Percentiles rank a stretch among this genome's conserved stretches.
phyloP scores from a whole-genome alignment of 306 rosid species.

The Bauhinia variegata region DNA sequence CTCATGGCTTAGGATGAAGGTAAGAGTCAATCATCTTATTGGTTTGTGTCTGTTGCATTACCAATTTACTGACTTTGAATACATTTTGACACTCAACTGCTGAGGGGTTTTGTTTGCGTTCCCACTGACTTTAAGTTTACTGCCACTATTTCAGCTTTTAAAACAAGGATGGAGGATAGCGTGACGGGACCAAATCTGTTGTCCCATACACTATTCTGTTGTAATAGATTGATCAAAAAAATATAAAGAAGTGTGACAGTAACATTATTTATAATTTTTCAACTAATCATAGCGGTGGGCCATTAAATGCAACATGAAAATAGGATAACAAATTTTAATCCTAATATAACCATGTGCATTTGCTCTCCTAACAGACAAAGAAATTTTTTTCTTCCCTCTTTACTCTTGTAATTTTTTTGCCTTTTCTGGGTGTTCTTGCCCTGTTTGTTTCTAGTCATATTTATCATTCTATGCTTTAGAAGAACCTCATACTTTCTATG shows the following conservation, averaged over 20 bases:
- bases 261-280: too few relatives aligned
- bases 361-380: neutral
- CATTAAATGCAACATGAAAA: too few relatives aligned
- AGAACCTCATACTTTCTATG: too few relatives aligned
- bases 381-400: neutral
- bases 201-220: too few relatives aligned
- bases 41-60: neutral
- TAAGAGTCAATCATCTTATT: slow-evolving; percentile 32
- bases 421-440: too few relatives aligned
- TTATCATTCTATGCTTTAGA: too few relatives aligned
- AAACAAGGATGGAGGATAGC: slow-evolving; percentile 5
- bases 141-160: slow-evolving; percentile 6
- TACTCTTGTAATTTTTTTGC: neutral
- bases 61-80: slow-evolving; percentile 7
- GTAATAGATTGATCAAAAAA: too few relatives aligned
- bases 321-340: too few relatives aligned
- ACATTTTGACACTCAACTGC: neutral
- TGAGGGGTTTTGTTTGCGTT: slow-evolving; percentile 20
- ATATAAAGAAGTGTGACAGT: too few relatives aligned
- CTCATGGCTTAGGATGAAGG: slow-evolving; percentile 44
- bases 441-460: too few relatives aligned
- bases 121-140: neutral
- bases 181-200: too few relatives aligned
- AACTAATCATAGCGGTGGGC: too few relatives aligned
- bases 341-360: slow-evolving; percentile 21